Evolutionary conservation across 192 early-diverging fungal species (phyloP).

Genomic region (Dissophora ornata): DNA sequence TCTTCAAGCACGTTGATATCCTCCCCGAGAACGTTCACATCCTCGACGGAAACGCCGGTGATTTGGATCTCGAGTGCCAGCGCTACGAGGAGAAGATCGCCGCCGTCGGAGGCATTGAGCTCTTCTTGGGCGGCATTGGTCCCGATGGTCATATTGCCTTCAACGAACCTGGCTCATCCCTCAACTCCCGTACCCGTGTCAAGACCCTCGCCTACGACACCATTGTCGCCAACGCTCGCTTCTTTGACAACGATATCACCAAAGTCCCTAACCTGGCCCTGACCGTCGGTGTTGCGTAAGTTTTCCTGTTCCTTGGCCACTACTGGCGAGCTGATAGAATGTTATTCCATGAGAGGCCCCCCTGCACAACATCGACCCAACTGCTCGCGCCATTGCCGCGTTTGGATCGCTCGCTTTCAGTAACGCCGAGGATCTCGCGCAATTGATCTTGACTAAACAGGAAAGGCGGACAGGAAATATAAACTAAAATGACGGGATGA

Average conservation of each 20-base stretch:
- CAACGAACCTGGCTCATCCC: constrained; percentile 89
- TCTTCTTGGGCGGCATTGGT: constrained; percentile 90
- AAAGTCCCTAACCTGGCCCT: constrained; percentile 89
- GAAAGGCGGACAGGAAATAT: too few relatives aligned
- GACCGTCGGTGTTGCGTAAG: constrained; percentile 85
- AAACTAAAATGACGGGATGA: too few relatives aligned
- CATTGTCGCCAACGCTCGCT: constrained; percentile 87
- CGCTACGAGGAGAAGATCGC: constrained; percentile 85
- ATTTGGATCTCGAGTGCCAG: constrained; percentile 84
- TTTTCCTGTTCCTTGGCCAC: too few relatives aligned
- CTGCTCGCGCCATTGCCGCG: too few relatives aligned
- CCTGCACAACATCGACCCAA: too few relatives aligned
- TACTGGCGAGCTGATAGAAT: too few relatives aligned
- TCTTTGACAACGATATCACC: constrained; percentile 85
- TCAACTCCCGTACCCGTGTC: constrained; percentile 83
- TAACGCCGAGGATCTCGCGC: too few relatives aligned
- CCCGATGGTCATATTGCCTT: constrained; percentile 94
- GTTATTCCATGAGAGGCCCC: too few relatives aligned
- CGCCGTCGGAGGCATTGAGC: constrained; percentile 85
- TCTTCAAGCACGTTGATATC: constrained; percentile 91
- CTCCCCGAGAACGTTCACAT: constrained; percentile 85
- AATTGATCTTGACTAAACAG: too few relatives aligned
- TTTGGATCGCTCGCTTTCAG: too few relatives aligned
- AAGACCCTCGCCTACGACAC: constrained; percentile 92
- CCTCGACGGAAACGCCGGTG: constrained; percentile 84